A percentile compares a stretch with the other conserved stretches of the same genome.
These are phyloP conservation scores for Drechslerella stenobrocha DNA, from an alignment of 2,329 filamentous ascomycete species.

Conservation along the genomic window DNA sequence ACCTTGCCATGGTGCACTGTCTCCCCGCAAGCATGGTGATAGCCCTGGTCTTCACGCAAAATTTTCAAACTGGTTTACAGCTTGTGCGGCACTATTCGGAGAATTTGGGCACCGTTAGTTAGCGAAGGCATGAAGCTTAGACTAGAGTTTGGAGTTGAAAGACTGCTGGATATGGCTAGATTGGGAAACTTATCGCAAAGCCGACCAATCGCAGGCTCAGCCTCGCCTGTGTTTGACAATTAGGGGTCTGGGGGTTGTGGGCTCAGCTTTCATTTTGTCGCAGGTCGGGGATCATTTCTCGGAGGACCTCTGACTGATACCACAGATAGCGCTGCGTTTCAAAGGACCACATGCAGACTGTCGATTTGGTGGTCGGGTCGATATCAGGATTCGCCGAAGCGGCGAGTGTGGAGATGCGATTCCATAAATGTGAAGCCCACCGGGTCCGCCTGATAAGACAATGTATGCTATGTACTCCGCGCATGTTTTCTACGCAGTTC, in stretches of 20 bases:
- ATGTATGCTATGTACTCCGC: too few species aligned
- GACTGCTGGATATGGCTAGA: background rate
- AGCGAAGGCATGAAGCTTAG: too few species aligned
- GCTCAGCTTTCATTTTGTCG: background rate
- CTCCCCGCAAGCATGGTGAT: too few species aligned
- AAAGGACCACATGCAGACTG: background rate
- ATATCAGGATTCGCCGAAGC: background rate
- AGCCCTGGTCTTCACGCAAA: too few species aligned
- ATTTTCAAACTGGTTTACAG: too few species aligned
- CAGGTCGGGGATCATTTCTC: conserved; percentile 6
- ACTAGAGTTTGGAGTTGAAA: background rate
- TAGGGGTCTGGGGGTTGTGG: background rate
- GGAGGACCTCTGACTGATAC: background rate
- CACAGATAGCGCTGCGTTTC: background rate
- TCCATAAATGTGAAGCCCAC: too few species aligned
- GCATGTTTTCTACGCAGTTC: too few species aligned
- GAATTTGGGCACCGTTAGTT: background rate
- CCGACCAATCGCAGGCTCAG: background rate
- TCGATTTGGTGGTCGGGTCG: background rate
- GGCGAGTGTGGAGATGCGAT: background rate
- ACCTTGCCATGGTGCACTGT: background rate
- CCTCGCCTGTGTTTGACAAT: conserved; percentile 1
- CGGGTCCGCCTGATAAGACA: too few species aligned
- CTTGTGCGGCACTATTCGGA: background rate
- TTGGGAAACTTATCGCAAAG: background rate